Evolutionary conservation across 169 alveolate genomes (phyloP).

Genomic region (Cyclospora cayetanensis): DNA sequence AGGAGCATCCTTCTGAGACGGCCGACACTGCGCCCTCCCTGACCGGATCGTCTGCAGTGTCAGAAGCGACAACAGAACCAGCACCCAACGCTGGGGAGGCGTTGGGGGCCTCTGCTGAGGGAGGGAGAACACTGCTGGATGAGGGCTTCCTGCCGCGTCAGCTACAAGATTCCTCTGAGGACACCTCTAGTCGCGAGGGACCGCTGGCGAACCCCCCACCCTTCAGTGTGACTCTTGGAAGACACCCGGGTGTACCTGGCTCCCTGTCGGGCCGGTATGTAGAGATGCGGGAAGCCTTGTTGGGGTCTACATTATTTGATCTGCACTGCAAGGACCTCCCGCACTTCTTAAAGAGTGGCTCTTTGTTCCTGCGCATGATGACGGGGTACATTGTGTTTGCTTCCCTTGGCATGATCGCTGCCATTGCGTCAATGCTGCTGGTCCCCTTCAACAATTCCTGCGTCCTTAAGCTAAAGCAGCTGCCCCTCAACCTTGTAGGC

Average conservation of each 20-base stretch:
- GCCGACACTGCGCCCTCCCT: neutral
- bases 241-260: slow-evolving; percentile 29
- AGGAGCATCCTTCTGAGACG: neutral
- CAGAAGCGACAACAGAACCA: neutral
- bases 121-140: neutral
- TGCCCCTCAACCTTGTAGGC: slow-evolving; percentile 3
- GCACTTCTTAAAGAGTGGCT: neutral
- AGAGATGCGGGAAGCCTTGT: neutral
- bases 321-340: slow-evolving; percentile 5
- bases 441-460: neutral
- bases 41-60: neutral
- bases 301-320: slow-evolving; percentile 21
- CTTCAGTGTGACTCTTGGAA: neutral
- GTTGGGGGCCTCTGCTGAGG: too few species aligned
- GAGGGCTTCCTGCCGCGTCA: neutral
- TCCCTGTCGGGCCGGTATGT: neutral
- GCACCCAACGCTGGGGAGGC: neutral
- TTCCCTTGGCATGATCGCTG: neutral
- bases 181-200: neutral
- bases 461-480: neutral
- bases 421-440: neutral
- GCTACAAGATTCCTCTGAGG: neutral
- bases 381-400: slow-evolving; percentile 1
- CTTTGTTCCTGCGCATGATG: neutral
- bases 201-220: slow-evolving; percentile 24